phyloP scores from a whole-genome alignment of 192 early-diverging fungal species.

The Geranomyces variabilis region DNA sequence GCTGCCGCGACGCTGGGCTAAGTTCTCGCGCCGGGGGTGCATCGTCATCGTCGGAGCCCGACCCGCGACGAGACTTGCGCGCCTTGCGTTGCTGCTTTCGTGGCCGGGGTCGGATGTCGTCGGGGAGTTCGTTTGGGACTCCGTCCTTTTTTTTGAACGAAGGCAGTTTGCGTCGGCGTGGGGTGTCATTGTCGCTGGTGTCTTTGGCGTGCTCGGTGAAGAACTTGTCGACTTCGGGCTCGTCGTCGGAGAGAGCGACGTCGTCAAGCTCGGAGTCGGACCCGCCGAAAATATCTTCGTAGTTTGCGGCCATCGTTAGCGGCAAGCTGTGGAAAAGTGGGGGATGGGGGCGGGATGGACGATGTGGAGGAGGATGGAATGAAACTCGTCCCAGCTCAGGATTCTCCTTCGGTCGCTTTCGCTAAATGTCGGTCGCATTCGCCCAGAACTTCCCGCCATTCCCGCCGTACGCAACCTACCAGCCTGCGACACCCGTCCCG shows the following conservation, averaged over 20 bases:
- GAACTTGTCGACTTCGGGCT: neutral
- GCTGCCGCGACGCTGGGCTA: constrained; percentile 21
- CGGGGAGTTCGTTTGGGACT: constrained; percentile 18
- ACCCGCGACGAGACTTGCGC: constrained; percentile 18
- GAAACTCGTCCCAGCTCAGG: too few species aligned
- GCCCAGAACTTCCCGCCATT: too few species aligned
- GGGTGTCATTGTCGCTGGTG: neutral
- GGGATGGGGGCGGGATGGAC: too few species aligned
- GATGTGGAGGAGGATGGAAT: too few species aligned
- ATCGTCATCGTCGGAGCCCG: constrained; percentile 14
- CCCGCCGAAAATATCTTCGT: constrained; percentile 37
- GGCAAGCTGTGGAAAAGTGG: too few species aligned
- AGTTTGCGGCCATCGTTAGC: neutral
- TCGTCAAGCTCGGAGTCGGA: constrained; percentile 43
- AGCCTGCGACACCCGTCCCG: too few species aligned
- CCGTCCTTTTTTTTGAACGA: constrained; percentile 46
- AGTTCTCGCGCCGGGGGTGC: constrained; percentile 17
- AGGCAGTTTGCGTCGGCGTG: constrained; percentile 26
- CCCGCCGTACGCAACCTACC: too few species aligned
- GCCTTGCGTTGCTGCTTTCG: constrained; percentile 31
- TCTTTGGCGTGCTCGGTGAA: neutral
- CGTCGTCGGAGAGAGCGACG: constrained; percentile 36
- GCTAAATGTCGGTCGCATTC: too few species aligned
- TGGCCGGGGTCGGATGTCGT: constrained; percentile 25
- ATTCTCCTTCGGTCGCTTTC: too few species aligned